Conservation (phyloP, 768 basidiomycete genomes). For the Collybia nuda region DNA sequence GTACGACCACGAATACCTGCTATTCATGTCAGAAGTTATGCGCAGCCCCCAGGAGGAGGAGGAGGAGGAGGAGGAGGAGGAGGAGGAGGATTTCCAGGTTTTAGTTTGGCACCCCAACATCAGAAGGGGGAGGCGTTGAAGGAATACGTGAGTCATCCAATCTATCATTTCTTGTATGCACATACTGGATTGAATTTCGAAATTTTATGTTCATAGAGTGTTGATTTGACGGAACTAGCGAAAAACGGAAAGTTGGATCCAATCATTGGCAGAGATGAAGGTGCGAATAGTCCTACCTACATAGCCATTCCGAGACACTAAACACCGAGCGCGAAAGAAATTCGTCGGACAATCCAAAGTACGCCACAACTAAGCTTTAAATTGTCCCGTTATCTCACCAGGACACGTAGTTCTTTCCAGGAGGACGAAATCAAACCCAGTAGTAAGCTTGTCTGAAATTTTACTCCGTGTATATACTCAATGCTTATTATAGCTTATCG, state of each 20-base stretch:
- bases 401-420: slow-evolving; percentile 67
- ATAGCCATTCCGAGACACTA: neutral
- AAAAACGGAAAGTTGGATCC: slow-evolving; percentile 86
- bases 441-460: slow-evolving; percentile 44
- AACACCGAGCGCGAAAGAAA: slow-evolving; percentile 47
- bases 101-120: slow-evolving; percentile 57
- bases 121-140: slow-evolving; percentile 86
- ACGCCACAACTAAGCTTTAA: slow-evolving; percentile 20
- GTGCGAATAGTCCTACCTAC: slow-evolving; percentile 27
- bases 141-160: slow-evolving; percentile 51
- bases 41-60: slow-evolving; percentile 42
- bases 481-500: slow-evolving; percentile 54
- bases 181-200: neutral
- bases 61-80: slow-evolving; percentile 47
- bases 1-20: slow-evolving; percentile 4
- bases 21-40: slow-evolving; percentile 36
- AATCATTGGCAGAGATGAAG: slow-evolving; percentile 86
- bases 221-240: slow-evolving; percentile 84
- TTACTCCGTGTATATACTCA: neutral
- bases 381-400: neutral
- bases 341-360: slow-evolving; percentile 91
- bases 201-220: slow-evolving; percentile 46
- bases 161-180: neutral
- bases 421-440: slow-evolving; percentile 90
- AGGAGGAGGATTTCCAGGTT: slow-evolving; percentile 58